A percentile compares a stretch with the other conserved stretches of the same genome.
Evolutionary conservation across 176 grass and related monocot species (phyloP).

Genomic region (Hordeum marinum): DNA sequence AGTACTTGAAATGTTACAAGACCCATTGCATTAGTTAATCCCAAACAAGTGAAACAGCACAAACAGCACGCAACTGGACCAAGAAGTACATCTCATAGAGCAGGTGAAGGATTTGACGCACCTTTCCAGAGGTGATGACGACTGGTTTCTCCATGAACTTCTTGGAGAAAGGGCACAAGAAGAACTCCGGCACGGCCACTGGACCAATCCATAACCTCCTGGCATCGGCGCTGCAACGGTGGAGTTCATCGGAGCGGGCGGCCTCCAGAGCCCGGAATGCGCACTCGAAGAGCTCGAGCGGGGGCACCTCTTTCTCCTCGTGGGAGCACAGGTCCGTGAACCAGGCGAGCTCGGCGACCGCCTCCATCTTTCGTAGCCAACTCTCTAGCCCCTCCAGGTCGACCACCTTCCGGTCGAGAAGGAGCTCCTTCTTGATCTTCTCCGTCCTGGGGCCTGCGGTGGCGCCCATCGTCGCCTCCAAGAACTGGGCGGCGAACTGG

Average conservation of each 20-base stretch:
- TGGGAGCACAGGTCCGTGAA: slow-evolving; percentile 34
- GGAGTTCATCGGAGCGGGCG: slow-evolving; percentile 15
- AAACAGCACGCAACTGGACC: neutral
- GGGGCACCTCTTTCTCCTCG: neutral
- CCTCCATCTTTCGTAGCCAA: slow-evolving; percentile 32
- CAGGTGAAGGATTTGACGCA: neutral
- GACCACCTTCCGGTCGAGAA: neutral
- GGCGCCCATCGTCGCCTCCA: slow-evolving; percentile 22
- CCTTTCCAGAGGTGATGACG: slow-evolving; percentile 50
- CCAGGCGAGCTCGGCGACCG: slow-evolving; percentile 37
- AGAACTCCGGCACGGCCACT: slow-evolving; percentile 25
- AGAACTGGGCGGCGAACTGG: neutral
- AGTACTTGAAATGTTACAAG: neutral
- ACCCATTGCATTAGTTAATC: neutral
- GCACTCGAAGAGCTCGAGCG: slow-evolving; percentile 34
- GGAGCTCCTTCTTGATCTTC: slow-evolving; percentile 30
- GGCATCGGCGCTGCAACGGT: slow-evolving; percentile 9
- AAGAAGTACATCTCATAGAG: neutral
- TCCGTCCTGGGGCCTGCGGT: neutral
- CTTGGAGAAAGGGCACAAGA: slow-evolving; percentile 40
- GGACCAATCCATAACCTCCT: slow-evolving; percentile 29
- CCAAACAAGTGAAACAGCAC: neutral
- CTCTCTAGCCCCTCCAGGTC: slow-evolving; percentile 30
- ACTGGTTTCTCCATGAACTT: slow-evolving; percentile 41
- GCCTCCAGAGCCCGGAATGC: slow-evolving; percentile 31